Evolutionary conservation across 2,329 filamentous ascomycete genomes (phyloP).

Genomic region (Cylindrodendrum hubeiense): DNA sequence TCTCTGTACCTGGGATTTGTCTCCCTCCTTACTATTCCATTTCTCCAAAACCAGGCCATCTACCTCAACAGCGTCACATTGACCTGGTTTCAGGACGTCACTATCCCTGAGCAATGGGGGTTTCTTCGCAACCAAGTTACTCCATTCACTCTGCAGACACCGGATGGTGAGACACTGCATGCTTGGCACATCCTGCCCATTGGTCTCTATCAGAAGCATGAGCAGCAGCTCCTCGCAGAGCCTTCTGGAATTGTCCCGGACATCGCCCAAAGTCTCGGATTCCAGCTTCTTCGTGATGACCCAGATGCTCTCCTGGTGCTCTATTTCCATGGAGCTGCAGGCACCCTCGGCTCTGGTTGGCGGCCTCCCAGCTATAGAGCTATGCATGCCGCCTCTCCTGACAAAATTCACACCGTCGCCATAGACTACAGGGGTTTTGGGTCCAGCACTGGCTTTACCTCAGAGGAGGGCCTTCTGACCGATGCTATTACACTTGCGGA

Average conservation of each 20-base stretch:
- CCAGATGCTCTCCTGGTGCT: conserved; percentile 59
- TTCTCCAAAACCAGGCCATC: conserved; percentile 45
- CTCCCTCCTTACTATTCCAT: neutral
- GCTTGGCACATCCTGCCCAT: conserved; percentile 80
- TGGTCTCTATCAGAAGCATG: conserved; percentile 58
- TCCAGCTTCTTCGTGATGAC: conserved; percentile 59
- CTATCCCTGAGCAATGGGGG: conserved; percentile 75
- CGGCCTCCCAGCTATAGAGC: conserved; percentile 68
- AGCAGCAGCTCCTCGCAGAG: conserved; percentile 53
- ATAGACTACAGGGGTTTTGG: conserved; percentile 75
- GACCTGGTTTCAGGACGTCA: conserved; percentile 65
- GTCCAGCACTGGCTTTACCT: conserved; percentile 62
- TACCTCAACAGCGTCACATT: conserved; percentile 65
- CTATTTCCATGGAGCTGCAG: conserved; percentile 68
- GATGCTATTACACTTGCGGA: conserved; percentile 66
- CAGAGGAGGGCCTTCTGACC: conserved; percentile 64
- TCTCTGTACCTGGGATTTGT: neutral
- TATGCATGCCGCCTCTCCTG: conserved; percentile 61
- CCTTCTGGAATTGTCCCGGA: conserved; percentile 16
- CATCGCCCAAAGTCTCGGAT: conserved; percentile 46
- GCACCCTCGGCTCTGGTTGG: conserved; percentile 68
- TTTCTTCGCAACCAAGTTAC: conserved; percentile 78
- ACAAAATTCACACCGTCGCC: conserved; percentile 67
- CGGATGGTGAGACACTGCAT: conserved; percentile 75
- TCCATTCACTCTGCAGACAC: conserved; percentile 74